Evolutionary conservation across 202 grass and related monocot genomes (phyloP), one percentile per base, ranked within the genome.

Genomic region (Saccharum hybrid): DNA sequence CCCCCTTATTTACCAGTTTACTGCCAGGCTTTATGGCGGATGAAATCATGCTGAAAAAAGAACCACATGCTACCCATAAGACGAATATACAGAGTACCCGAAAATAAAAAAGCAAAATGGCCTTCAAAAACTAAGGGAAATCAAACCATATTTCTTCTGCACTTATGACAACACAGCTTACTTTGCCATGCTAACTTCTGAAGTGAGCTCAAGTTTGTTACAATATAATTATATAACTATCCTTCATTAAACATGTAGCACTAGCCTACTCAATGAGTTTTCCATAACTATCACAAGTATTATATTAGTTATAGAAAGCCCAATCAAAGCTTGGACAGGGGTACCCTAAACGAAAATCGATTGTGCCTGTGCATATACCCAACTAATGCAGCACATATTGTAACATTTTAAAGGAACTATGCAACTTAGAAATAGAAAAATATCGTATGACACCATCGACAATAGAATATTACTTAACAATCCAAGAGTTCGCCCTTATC

Each of bases 161-260:
- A 31, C 39, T 45, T 64, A 77, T 64, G 14, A 64, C 10, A 51
- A 8, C 8, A 66, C 2, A 57, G 8, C 12, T 23, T 57, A 31
- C 43, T 15, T 52, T 18, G 11, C 0, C 0, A 23, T 6, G 0
- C 13, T 54, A 70, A 56, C 33, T 56, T 70, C 48, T 46, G 21
- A 23, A 59, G n/a, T 56, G 36, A 57, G 30, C 45, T 10, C 10
- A 26, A 37, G 14, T 23, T 22, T 19, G 18, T 79, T 67, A 12
- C 16, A 18, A 37, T 37, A 37, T 34, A 34, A 33, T 10, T 42
- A 12, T 46, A 31, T 8, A 51, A 67, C 10, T 67, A 31, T 14
- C 21, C 2, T 22, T 26, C 41, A 49, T 51, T 79, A 80, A 56
- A 67, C 10, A 79, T 37, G 45, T 36, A 51, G 63, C 42, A 79